These are phyloP conservation scores for Mycena indigotica DNA, from an alignment of 768 basidiomycete species.

Conservation along the genomic window DNA sequence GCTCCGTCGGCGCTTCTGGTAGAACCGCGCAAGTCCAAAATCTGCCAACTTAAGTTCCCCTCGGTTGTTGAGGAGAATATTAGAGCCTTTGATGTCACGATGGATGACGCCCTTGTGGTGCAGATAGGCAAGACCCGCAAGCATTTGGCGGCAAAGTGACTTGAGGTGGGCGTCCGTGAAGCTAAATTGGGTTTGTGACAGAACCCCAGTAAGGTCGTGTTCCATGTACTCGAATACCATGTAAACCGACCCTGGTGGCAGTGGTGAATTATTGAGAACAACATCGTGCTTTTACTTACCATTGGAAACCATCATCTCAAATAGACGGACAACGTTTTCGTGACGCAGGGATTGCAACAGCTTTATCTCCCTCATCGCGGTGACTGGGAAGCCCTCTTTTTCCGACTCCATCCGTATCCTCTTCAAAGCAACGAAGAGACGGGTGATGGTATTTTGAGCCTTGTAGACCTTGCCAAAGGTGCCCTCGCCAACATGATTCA, in stretches of 20 bases:
- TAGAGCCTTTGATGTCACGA: constrained; percentile 98
- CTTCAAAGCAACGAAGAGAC: constrained; percentile 85
- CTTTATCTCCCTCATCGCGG: constrained; percentile 98
- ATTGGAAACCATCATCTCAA: constrained; percentile 99
- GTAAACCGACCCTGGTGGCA: constrained; percentile 78
- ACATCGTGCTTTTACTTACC: constrained; percentile 55
- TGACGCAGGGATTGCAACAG: constrained; percentile 90
- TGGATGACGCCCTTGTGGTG: constrained; percentile 97
- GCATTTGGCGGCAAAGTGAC: constrained; percentile 94
- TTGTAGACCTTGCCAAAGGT: constrained; percentile 98
- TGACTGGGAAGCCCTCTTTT: constrained; percentile 97
- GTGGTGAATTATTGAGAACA: constrained; percentile 6
- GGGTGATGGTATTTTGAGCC: constrained; percentile 81
- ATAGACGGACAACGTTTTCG: constrained; percentile 83
- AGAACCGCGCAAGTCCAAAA: constrained; percentile 96
- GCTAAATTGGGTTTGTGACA: constrained; percentile 85
- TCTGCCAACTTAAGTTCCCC: constrained; percentile 96
- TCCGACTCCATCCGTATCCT: constrained; percentile 98
- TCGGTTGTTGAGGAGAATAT: constrained; percentile 88
- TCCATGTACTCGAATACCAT: constrained; percentile 99
- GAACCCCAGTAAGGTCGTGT: constrained; percentile 92
- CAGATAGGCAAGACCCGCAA: constrained; percentile 90
- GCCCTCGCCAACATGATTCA: constrained; percentile 95
- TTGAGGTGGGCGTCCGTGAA: constrained; percentile 91
- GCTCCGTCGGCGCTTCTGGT: constrained; percentile 83